Conservation (phyloP, 2,329 filamentous ascomycete genomes). For the Trichoderma cornu-damae region DNA sequence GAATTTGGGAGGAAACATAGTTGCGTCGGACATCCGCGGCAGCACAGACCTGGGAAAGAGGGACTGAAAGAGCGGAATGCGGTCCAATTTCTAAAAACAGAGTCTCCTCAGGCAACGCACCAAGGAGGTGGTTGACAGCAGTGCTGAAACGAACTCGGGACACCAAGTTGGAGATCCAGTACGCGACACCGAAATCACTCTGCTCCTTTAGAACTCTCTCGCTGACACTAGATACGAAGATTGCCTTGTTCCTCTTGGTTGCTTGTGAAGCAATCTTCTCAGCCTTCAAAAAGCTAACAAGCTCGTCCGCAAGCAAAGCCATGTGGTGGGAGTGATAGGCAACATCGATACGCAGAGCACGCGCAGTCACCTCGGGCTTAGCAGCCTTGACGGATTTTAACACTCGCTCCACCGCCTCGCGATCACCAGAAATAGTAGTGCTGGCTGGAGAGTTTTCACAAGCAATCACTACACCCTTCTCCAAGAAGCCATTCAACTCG, state of each 20-base stretch:
- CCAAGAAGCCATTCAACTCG: constrained; percentile 24
- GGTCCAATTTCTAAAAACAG: constrained; percentile 28
- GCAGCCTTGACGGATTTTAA: constrained; percentile 33
- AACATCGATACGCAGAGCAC: constrained; percentile 24
- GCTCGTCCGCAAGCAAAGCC: constrained; percentile 9
- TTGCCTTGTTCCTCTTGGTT: not conserved
- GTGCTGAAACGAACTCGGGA: constrained; percentile 20
- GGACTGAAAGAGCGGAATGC: constrained; percentile 25
- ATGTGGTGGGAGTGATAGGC: constrained; percentile 33
- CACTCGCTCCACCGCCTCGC: constrained; percentile 27
- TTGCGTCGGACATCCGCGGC: not conserved
- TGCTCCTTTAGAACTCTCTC: constrained; percentile 6
- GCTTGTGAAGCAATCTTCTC: not conserved
- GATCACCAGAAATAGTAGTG: constrained; percentile 32
- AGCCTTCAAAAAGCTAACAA: not conserved
- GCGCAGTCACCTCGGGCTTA: constrained; percentile 27
- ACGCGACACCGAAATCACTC: constrained; percentile 4
- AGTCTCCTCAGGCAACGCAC: not conserved
- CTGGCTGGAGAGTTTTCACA: constrained; percentile 44
- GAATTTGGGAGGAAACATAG: constrained; percentile 16
- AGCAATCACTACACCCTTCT: constrained; percentile 16
- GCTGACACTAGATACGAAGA: constrained; percentile 16
- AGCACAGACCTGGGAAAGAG: constrained; percentile 25
- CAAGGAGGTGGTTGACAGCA: constrained; percentile 17
- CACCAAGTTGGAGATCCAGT: constrained; percentile 19